Evolutionary conservation across 441 rosid genomes (phyloP).

Genomic region (Brassica balearica): DNA sequence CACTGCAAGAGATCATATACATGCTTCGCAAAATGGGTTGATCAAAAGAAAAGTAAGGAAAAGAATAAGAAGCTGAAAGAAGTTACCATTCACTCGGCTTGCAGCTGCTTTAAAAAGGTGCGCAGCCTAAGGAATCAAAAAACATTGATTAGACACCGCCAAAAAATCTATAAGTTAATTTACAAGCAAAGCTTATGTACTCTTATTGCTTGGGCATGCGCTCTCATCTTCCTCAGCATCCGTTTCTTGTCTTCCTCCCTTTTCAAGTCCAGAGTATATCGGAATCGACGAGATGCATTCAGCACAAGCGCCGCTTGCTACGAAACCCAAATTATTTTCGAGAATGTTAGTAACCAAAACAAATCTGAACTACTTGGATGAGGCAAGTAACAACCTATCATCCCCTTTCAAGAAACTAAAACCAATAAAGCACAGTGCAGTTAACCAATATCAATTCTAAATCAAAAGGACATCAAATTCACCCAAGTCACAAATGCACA

Average conservation of each 20-base stretch:
- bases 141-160: constrained; percentile 27
- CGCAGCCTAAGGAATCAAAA: constrained; percentile 76
- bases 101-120: constrained; percentile 71
- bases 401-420: constrained; percentile 8
- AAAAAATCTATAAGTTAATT: background rate
- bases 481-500: background rate
- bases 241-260: constrained; percentile 80
- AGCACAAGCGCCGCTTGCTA: constrained; percentile 99
- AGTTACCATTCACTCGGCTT: constrained; percentile 61
- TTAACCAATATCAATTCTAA: background rate
- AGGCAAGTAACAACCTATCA: background rate
- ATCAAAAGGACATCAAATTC: background rate
- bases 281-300: constrained; percentile 93
- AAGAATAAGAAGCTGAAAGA: constrained; percentile 16
- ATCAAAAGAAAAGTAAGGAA: constrained; percentile 7
- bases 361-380: background rate
- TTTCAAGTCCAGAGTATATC: constrained; percentile 93
- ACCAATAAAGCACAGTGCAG: background rate
- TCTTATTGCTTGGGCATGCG: constrained; percentile 83
- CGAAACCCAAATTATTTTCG: constrained; percentile 30
- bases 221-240: constrained; percentile 77
- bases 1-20: constrained; percentile 21
- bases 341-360: background rate
- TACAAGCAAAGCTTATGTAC: constrained; percentile 47
- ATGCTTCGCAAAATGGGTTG: constrained; percentile 22